A percentile compares a stretch with the other conserved stretches of the same genome.
Evolutionary conservation across 108 stramenopile species (phyloP).

Genomic region (Nitzschia inconspicua): DNA sequence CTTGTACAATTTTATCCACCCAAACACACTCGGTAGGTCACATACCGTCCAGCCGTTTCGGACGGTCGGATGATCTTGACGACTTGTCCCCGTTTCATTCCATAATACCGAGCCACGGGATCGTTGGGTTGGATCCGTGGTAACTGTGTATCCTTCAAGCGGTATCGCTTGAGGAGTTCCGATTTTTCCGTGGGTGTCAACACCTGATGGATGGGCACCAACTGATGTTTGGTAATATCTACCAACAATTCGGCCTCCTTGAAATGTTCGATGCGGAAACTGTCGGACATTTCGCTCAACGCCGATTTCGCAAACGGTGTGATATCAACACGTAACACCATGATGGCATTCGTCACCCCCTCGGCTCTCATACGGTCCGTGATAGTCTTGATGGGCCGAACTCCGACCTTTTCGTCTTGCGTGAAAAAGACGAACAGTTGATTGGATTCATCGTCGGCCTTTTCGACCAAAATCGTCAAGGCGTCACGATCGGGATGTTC

Average conservation of each 20-base stretch:
- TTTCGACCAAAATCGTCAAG: conserved; percentile 85
- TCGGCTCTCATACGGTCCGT: conserved; percentile 89
- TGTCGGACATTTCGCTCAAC: conserved; percentile 84
- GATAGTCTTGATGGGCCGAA: conserved; percentile 90
- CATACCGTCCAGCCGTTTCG: conserved; percentile 99
- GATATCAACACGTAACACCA: conserved; percentile 87
- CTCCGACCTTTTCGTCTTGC: conserved; percentile 93
- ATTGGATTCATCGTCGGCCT: conserved; percentile 84
- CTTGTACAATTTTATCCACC: conserved; percentile 55
- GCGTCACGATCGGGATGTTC: conserved; percentile 77
- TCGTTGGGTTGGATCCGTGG: conserved; percentile 98
- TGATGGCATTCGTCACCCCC: conserved; percentile 80
- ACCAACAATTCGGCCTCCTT: conserved; percentile 97
- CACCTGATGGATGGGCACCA: conserved; percentile 92
- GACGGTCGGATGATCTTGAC: conserved; percentile 98
- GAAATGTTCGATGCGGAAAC: conserved; percentile 94
- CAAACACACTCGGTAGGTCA: conserved; percentile 95
- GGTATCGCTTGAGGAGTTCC: conserved; percentile 94
- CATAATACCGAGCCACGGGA: conserved; percentile 98
- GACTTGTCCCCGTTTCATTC: conserved; percentile 95
- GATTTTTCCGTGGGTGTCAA: conserved; percentile 90
- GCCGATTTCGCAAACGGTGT: conserved; percentile 94
- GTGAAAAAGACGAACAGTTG: conserved; percentile 95
- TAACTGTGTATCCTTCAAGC: conserved; percentile 95
- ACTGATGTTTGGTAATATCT: conserved; percentile 98